phyloP scores from a whole-genome alignment of 2,329 filamentous ascomycete species.

The Aspergillus cejpii region DNA sequence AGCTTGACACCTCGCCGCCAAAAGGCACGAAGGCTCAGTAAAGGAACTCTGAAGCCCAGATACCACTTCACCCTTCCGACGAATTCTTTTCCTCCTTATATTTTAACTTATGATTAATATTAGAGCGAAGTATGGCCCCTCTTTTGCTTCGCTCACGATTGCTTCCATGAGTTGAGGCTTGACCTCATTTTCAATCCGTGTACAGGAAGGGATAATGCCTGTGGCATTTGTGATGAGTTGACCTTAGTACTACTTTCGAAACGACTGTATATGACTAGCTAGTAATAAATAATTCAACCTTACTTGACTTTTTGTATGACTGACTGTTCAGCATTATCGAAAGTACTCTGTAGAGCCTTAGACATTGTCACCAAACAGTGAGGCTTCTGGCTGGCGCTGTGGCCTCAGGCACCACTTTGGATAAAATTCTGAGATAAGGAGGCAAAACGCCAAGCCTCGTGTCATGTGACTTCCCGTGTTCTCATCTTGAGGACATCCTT shows the following conservation, averaged over 20 bases:
- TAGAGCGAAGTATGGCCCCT: background rate
- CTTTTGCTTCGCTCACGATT: too few relatives aligned
- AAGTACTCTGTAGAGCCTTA: too few relatives aligned
- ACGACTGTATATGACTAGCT: conserved; percentile 18
- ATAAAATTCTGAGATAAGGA: background rate
- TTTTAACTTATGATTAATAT: background rate
- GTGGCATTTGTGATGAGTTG: conserved; percentile 1
- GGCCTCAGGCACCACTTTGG: background rate
- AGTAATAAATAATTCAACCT: conserved; percentile 18
- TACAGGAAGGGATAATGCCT: background rate
- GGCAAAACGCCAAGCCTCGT: conserved; percentile 10
- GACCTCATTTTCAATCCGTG: background rate
- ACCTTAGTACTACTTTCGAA: conserved; percentile 8
- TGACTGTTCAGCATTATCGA: background rate
- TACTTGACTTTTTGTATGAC: background rate
- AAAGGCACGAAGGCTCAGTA: conserved; percentile 35
- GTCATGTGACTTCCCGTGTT: conserved; percentile 9
- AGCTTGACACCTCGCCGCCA: conserved; percentile 50
- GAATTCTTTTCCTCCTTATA: background rate
- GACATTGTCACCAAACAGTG: too few relatives aligned
- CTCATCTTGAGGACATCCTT: background rate
- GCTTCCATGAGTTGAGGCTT: too few relatives aligned
- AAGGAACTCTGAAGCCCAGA: too few relatives aligned
- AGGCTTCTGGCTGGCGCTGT: background rate
- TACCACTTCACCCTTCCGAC: background rate